Evolutionary conservation across 495 filamentous ascomycete genomes (phyloP), one percentile per base, ranked within the genome.

Genomic region (Penicillium dipodomyicola): DNA sequence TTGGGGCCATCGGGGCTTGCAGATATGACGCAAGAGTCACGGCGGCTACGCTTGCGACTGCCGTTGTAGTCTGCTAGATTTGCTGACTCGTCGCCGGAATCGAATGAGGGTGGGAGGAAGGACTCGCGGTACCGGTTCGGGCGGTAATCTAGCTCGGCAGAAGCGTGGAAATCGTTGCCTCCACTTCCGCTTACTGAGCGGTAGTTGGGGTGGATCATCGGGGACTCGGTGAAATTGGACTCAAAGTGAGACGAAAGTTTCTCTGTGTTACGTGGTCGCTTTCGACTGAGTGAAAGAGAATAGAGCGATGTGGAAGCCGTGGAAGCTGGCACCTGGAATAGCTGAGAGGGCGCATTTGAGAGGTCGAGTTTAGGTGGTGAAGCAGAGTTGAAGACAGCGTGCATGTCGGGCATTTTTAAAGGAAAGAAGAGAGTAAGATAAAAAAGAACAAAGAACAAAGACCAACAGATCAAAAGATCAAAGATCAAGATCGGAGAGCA

Each of bases 321-420:
- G 5, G 84, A 80, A 15, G 87, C 83, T n/a, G 89, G 88, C 2
- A 87, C 81, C 56, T 84, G 87, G 67, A 91, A 92, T 62, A 92
- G 71, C 53, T 82, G 80, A 5, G 82, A 82, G 57, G 74, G 78
- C 27, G 79, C 73, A 53, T 76, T 81, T 35, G 68, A 82, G 68
- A 63, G 80, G 73, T 82, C 85, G 67, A 73, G 73, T 70, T 73
- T 78, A 22, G 73, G 79, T 49, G 79, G 73, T n/a, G 81, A 72
- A 22, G 76, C 67, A 30, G 74, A 63, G 50, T 80, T 71, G 53
- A 79, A 72, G 61, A 82, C 79, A 46, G 65, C 72, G 39, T 78
- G 77, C 72, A 83, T 78, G 46, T 77, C 74, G 39, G 59, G 61
- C 59, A 61, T 65, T 37, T 59, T 57, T 43, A 15, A 37, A 48